phyloP scores from a whole-genome alignment of 108 stramenopile genomes.

The Skeletonema tropicum region DNA sequence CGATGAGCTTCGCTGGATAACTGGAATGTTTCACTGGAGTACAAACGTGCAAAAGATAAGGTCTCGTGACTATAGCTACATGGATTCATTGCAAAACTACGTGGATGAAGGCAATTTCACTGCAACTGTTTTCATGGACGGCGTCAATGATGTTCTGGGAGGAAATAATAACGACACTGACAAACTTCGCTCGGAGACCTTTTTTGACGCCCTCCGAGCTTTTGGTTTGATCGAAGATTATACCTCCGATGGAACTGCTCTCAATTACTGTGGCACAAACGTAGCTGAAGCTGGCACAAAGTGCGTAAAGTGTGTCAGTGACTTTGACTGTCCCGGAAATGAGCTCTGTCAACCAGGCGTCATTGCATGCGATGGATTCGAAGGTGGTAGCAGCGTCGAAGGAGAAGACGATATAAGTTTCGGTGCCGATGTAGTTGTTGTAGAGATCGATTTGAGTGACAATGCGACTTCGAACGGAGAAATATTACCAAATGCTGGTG shows the following conservation, averaged over 20 bases:
- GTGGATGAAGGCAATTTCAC: constrained; percentile 39
- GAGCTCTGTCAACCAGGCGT: constrained; percentile 13
- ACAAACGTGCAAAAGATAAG: constrained; percentile 37
- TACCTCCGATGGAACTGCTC: background rate
- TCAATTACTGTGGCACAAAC: background rate
- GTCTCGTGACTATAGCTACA: constrained; percentile 30
- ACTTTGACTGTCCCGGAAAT: constrained; percentile 8
- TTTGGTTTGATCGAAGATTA: constrained; percentile 33
- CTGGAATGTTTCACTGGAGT: constrained; percentile 56
- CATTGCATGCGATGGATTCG: background rate
- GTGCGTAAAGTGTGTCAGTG: background rate
- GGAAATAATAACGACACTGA: constrained; percentile 16
- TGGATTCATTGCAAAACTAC: constrained; percentile 20
- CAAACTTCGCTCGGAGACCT: constrained; percentile 13
- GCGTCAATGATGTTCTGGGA: constrained; percentile 24
- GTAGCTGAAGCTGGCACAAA: constrained; percentile 9
- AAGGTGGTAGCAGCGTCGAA: constrained; percentile 2
- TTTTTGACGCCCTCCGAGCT: constrained; percentile 16
- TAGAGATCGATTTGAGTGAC: background rate
- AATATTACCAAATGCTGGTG: background rate
- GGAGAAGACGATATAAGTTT: background rate
- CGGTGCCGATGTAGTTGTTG: background rate
- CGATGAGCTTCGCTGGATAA: constrained; percentile 47
- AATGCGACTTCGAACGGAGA: background rate
- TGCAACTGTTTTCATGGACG: constrained; percentile 25